Conservation (phyloP, 108 stramenopile species). For the Mayamaea pseudoterrestris region DNA sequence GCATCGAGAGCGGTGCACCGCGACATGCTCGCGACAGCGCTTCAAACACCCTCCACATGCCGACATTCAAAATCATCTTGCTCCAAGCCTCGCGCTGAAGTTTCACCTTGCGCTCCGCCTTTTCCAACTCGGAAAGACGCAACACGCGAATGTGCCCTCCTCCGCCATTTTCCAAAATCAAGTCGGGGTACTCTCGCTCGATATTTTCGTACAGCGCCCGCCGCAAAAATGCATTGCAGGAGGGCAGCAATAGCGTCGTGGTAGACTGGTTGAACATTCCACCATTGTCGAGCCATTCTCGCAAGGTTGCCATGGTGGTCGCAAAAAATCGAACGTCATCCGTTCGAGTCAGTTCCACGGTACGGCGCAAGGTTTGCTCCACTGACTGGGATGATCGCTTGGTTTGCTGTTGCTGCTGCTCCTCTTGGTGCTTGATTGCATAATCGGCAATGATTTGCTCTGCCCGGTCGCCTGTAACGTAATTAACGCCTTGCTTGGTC, state of each 20-base stretch:
- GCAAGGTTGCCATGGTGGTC: constrained; percentile 51
- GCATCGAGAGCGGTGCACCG: constrained; percentile 10
- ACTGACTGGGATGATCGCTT: constrained; percentile 2
- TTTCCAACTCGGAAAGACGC: constrained; percentile 43
- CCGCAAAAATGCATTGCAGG: constrained; percentile 69
- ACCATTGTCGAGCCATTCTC: constrained; percentile 63
- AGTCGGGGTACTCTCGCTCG: constrained; percentile 54
- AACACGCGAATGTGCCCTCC: constrained; percentile 32
- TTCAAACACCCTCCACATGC: constrained; percentile 60
- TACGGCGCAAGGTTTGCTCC: constrained; percentile 4
- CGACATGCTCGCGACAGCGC: constrained; percentile 58
- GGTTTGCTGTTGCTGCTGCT: neutral
- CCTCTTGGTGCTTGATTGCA: constrained; percentile 8
- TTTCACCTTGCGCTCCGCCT: constrained; percentile 26
- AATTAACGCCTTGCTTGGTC: constrained; percentile 52
- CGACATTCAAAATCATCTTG: constrained; percentile 43
- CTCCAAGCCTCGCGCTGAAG: constrained; percentile 44
- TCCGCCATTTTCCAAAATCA: constrained; percentile 40
- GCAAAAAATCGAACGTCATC: constrained; percentile 51
- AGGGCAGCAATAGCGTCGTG: constrained; percentile 42
- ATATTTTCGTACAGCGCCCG: constrained; percentile 71
- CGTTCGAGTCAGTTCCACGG: constrained; percentile 12
- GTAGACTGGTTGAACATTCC: no score
- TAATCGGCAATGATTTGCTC: constrained; percentile 24
- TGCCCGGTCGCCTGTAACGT: constrained; percentile 24